Evolutionary conservation across 306 rosid genomes (phyloP).

Genomic region (Cyclanthera cordifolia): DNA sequence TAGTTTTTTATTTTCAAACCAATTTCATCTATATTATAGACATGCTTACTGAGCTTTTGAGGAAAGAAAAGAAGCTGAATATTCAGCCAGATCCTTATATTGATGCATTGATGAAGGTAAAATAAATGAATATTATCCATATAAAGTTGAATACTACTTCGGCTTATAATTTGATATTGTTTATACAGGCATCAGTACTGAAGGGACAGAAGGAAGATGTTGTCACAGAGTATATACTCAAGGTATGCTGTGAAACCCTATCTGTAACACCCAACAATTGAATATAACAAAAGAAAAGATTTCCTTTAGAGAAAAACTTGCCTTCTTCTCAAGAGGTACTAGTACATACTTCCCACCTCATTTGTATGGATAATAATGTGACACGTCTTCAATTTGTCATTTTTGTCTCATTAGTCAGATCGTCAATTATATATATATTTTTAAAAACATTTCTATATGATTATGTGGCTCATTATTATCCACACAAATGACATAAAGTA

Average conservation of each 20-base stretch:
- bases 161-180: not conserved
- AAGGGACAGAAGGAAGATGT: conserved; percentile 62
- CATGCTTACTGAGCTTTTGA: conserved; percentile 47
- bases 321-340: too few relatives aligned
- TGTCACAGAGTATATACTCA: conserved; percentile 63
- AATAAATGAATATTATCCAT: not conserved
- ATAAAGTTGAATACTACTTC: not conserved
- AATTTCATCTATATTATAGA: conserved; percentile 21
- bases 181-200: conserved; percentile 44
- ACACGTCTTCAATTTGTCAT: too few relatives aligned
- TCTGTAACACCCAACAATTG: not conserved
- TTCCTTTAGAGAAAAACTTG: too few relatives aligned
- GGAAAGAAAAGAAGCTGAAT: conserved; percentile 52
- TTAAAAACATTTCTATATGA: too few relatives aligned
- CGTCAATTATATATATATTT: too few relatives aligned
- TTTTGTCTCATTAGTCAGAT: too few relatives aligned
- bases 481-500: too few relatives aligned
- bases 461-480: too few relatives aligned
- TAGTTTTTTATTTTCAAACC: not conserved
- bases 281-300: not conserved
- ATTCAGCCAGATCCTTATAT: conserved; percentile 56
- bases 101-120: conserved; percentile 65
- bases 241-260: conserved; percentile 30
- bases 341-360: too few relatives aligned
- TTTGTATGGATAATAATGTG: too few relatives aligned